Evolutionary conservation across 2,329 filamentous ascomycete genomes (phyloP).

Genomic region (Colletotrichum destructivum): DNA sequence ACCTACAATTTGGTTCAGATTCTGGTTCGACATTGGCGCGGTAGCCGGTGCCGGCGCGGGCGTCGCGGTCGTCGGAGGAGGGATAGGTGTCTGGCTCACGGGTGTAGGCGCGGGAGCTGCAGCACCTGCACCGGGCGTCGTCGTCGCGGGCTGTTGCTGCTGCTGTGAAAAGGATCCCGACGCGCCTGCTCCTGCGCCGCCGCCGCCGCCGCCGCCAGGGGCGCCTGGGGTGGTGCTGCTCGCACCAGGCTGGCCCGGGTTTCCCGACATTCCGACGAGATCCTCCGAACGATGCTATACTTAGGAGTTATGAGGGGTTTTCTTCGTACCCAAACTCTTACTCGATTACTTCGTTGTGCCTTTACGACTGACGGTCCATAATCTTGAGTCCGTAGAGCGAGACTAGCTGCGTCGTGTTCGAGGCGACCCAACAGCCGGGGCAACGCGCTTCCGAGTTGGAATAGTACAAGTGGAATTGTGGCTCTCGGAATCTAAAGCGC

Average conservation of each 20-base stretch:
- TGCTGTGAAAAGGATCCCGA: constrained; percentile 33
- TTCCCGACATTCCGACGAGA: constrained; percentile 29
- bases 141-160: constrained; percentile 26
- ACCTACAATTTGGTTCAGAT: constrained; percentile 95
- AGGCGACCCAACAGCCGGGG: background rate
- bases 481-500: background rate
- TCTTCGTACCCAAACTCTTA: background rate
- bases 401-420: background rate
- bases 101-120: constrained; percentile 50
- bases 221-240: constrained; percentile 25
- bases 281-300: background rate
- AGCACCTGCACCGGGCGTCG: constrained; percentile 42
- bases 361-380: constrained; percentile 17
- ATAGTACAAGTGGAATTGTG: too few relatives aligned
- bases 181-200: constrained; percentile 21
- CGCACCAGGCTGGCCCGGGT: constrained; percentile 31
- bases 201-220: background rate
- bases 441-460: background rate
- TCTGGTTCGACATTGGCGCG: constrained; percentile 81
- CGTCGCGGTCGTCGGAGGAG: constrained; percentile 42
- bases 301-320: too few relatives aligned
- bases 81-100: constrained; percentile 45
- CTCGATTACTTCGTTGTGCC: background rate
- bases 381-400: background rate
- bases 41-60: constrained; percentile 47